These are phyloP conservation scores for Colletotrichum caudatum DNA, from an alignment of 2,329 filamentous ascomycete genomes.

Conservation along the genomic window DNA sequence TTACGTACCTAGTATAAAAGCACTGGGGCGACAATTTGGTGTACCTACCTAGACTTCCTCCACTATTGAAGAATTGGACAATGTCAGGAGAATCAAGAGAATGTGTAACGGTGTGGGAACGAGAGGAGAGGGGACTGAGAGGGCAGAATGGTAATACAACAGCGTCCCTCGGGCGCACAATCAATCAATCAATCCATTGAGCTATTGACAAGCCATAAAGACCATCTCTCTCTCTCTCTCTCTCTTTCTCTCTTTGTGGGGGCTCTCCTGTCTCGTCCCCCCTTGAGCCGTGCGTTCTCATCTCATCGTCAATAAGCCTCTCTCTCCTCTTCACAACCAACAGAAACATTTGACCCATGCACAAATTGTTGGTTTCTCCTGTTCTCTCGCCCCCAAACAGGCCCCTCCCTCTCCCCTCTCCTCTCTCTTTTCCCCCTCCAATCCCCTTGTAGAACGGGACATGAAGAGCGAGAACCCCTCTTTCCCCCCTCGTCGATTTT, in stretches of 20 bases:
- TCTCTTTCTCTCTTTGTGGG: background rate
- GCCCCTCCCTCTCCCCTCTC: background rate
- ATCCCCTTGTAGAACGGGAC: slow-evolving; percentile 4
- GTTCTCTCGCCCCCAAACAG: slow-evolving; percentile 2
- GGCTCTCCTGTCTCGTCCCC: background rate
- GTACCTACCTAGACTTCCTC: background rate
- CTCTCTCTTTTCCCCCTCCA: background rate
- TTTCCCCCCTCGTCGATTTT: slow-evolving; percentile 17
- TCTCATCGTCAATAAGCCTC: background rate
- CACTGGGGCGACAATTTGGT: background rate
- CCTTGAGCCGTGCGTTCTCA: slow-evolving; percentile 8
- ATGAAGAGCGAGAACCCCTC: slow-evolving; percentile 36
- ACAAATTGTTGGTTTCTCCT: slow-evolving; percentile 23
- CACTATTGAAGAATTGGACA: background rate
- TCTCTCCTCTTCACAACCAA: background rate
- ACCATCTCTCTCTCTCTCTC: background rate
- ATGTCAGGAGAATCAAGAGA: background rate
- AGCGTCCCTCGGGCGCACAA: slow-evolving; percentile 1
- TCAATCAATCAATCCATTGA: no score
- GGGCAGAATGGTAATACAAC: background rate
- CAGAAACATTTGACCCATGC: background rate
- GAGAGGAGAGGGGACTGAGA: background rate
- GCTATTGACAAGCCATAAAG: background rate
- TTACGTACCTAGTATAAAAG: background rate
- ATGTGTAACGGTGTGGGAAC: background rate